phyloP scores from a whole-genome alignment of 306 rosid genomes.

The Prunus armeniaca region DNA sequence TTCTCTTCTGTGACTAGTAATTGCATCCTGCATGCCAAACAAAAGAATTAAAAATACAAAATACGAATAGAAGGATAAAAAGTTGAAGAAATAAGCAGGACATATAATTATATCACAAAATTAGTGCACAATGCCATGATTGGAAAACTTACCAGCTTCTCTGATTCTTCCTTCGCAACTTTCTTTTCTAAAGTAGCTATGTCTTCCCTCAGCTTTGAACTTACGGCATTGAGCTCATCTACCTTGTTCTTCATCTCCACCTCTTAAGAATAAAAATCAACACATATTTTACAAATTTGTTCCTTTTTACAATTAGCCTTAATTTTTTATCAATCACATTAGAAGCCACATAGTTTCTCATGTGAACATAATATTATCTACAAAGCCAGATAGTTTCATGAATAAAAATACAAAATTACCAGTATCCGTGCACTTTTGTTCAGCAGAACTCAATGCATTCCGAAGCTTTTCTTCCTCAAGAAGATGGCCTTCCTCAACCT shows the following conservation, averaged over 20 bases:
- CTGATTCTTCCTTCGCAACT: constrained; percentile 58
- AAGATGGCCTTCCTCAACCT: constrained; percentile 48
- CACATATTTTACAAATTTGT: constrained; percentile 10
- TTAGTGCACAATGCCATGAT: constrained; percentile 18
- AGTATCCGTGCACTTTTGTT: constrained; percentile 62
- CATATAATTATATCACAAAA: constrained; percentile 1
- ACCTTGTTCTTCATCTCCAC: constrained; percentile 53
- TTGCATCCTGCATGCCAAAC: constrained; percentile 59
- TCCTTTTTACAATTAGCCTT: background rate
- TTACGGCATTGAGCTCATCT: constrained; percentile 43
- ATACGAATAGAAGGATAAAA: background rate
- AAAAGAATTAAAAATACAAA: background rate
- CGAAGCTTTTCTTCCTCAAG: constrained; percentile 68
- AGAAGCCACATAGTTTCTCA: background rate
- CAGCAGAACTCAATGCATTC: constrained; percentile 50
- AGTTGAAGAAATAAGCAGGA: background rate
- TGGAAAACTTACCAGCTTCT: constrained; percentile 57
- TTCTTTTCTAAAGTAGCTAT: constrained; percentile 56
- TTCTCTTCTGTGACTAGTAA: constrained; percentile 52
- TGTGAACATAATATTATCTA: background rate
- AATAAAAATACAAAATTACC: constrained; percentile 37
- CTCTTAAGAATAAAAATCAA: constrained; percentile 49
- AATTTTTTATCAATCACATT: background rate
- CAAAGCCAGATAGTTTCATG: background rate
- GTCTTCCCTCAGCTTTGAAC: constrained; percentile 43